Percentiles rank a stretch among this genome's conserved stretches.
Conservation (phyloP, 257 asterid genomes). For the Catharanthus roseus region DNA sequence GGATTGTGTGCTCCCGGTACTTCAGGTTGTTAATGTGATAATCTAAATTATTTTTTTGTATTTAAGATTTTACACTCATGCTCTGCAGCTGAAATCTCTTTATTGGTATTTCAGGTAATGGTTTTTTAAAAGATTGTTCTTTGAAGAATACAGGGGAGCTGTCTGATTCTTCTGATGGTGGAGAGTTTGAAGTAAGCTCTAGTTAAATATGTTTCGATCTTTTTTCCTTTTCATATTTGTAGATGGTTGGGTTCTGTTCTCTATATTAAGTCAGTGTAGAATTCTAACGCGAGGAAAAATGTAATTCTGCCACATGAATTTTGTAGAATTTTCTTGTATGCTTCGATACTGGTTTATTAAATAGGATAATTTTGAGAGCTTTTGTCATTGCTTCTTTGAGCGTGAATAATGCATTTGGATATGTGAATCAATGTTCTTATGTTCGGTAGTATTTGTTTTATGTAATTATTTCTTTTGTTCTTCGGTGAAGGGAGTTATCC, state of each 20-base stretch:
- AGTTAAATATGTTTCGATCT: not conserved
- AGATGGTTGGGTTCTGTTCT: not conserved
- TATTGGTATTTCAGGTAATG: slow-evolving; percentile 32
- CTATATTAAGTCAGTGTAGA: not conserved
- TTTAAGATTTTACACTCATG: not conserved
- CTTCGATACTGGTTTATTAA: not conserved
- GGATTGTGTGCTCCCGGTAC: slow-evolving; percentile 26
- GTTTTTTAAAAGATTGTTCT: slow-evolving; percentile 12
- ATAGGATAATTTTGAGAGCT: not conserved
- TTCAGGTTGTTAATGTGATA: slow-evolving; percentile 31
- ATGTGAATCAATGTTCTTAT: not conserved
- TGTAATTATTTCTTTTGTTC: not conserved
- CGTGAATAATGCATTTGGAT: not conserved
- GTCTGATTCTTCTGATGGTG: slow-evolving; percentile 51
- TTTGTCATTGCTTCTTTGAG: not conserved
- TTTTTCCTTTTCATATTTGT: not conserved
- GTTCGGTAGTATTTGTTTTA: not conserved
- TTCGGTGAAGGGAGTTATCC: slow-evolving; percentile 57
- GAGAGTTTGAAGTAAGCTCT: slow-evolving; percentile 56
- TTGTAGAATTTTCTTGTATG: not conserved
- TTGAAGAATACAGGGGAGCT: slow-evolving; percentile 16
- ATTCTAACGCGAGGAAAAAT: not conserved
- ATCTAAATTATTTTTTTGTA: not conserved
- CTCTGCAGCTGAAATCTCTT: not conserved
- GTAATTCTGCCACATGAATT: not conserved